Base-by-base conservation (phyloP, 495 filamentous ascomycete genomes). In the Lepraria neglecta region DNA sequence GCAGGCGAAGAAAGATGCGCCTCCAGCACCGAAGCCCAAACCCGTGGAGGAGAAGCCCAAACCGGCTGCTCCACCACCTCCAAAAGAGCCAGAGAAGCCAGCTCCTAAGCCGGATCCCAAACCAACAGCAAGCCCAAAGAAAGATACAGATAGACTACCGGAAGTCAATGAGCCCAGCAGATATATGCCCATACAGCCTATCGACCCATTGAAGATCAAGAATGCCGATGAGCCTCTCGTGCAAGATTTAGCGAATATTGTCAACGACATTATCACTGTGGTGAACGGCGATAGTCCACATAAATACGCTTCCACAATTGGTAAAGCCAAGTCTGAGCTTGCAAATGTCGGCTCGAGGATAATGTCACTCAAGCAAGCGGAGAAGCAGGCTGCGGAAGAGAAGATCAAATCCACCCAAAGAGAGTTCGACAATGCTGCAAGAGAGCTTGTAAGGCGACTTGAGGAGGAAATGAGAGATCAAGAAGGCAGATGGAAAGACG, bases 251-350 rank as follows among this genome's bases (percentile, higher is more conserved):
- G 88, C 94, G 58, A 92, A 89, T 76, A 91, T 94, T 69, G 80
- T 97, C 65, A 98, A 98, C 74, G 89, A 92, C 73, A 87, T 98
- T 70, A 96, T 98, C 71, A 84, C 88, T 2, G 88, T 92, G 35
- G 84, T 97, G 59, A 96, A 96, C 72, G 85, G 87, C 58, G 91
- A 95, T 67, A 84, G 87, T 59, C 80, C 84, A 58, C 75, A 77
- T 64, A 90, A 87, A 71, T 96, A 92, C 74, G 82, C 80, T 42
- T 76, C 80, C 21, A 86, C 90, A 3, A 83, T 98, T 56, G 73
- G 79, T 45, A 88, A 90, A 74, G 94, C 92, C 54, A 96, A 95
- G 78, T 77, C 78, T 30, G 88, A 94, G 67, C 75, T 98, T n/a
- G 76, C 77, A 66, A 86, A 84, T 67, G 83, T 96, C 52, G 86